These are phyloP conservation scores for Neurospora sp. DNA, from an alignment of 495 filamentous ascomycete genomes.

Conservation along the genomic window DNA sequence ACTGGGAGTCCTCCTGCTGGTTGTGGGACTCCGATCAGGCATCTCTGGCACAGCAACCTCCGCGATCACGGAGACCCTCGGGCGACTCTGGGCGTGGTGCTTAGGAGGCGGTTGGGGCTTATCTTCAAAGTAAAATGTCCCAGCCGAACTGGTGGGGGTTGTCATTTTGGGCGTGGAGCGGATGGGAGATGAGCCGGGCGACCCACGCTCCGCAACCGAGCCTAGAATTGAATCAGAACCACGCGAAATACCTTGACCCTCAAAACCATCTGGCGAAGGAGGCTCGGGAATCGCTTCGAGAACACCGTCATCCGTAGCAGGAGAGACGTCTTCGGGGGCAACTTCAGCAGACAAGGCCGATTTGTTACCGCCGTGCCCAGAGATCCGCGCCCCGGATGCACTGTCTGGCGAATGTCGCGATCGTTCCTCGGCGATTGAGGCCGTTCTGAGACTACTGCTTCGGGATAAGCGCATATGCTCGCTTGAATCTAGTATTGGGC, in stretches of 20 bases:
- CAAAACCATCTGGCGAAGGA: neutral
- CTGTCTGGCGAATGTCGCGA: constrained; percentile 11
- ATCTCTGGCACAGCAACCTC: neutral
- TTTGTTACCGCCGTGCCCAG: constrained; percentile 7
- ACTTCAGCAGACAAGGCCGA: constrained; percentile 9
- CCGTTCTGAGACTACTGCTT: constrained; percentile 28
- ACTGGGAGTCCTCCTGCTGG: constrained; percentile 15
- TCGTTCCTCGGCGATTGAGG: constrained; percentile 29
- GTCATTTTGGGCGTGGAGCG: constrained; percentile 26
- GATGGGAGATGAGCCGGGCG: constrained; percentile 9
- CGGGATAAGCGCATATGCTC: constrained; percentile 29
- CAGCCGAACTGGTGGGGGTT: constrained; percentile 13
- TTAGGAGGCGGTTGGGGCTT: constrained; percentile 13
- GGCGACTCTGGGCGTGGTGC: constrained; percentile 5
- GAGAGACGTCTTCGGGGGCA: neutral
- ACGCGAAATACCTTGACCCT: neutral
- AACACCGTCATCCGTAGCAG: neutral
- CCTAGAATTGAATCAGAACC: constrained; percentile 3
- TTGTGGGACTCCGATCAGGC: constrained; percentile 27
- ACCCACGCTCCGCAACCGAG: constrained; percentile 3
- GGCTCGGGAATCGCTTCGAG: neutral
- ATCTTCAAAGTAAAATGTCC: constrained; percentile 23
- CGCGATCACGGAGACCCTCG: neutral
- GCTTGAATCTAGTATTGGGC: constrained; percentile 25
- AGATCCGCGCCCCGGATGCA: constrained; percentile 8